phyloP scores from a whole-genome alignment of 2,329 filamentous ascomycete species.

The Chaetothyriales sp. region DNA sequence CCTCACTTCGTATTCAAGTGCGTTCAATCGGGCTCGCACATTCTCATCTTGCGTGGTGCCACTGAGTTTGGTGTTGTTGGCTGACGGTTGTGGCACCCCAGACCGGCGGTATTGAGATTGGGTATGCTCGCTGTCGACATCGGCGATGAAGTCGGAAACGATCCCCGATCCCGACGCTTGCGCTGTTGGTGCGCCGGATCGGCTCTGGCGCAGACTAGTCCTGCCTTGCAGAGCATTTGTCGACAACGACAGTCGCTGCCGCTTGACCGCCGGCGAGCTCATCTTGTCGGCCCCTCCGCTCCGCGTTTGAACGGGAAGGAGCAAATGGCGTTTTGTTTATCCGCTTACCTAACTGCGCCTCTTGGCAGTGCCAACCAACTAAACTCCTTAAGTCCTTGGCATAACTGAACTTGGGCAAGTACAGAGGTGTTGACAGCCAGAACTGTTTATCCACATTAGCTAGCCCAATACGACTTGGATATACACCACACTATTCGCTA shows the following conservation, averaged over 20 bases:
- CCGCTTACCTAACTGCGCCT: not conserved
- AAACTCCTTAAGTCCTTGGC: too few relatives aligned
- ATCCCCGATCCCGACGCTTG: conserved; percentile 5
- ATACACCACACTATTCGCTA: too few relatives aligned
- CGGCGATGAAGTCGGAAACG: conserved; percentile 41
- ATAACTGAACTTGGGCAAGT: too few relatives aligned
- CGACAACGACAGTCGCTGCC: conserved; percentile 13
- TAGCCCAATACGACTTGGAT: too few relatives aligned
- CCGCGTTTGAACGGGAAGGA: not conserved
- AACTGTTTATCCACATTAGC: too few relatives aligned
- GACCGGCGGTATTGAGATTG: conserved; percentile 22
- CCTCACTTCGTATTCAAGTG: conserved; percentile 73
- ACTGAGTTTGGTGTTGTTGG: conserved; percentile 26
- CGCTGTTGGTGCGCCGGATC: conserved; percentile 11
- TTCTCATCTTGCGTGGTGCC: conserved; percentile 45
- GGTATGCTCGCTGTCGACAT: conserved; percentile 30
- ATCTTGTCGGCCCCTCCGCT: conserved; percentile 2
- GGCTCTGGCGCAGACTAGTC: conserved; percentile 10
- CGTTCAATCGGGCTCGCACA: conserved; percentile 76
- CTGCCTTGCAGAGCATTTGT: conserved; percentile 13
- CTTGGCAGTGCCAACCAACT: not conserved
- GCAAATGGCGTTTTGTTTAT: not conserved
- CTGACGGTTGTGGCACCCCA: conserved; percentile 24
- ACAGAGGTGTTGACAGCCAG: too few relatives aligned
- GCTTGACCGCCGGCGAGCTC: conserved; percentile 15